Percentiles rank a stretch among this genome's conserved stretches.
phyloP scores from a whole-genome alignment of 1,139 yeast genomes.

The Yamadazyma dendronema region DNA sequence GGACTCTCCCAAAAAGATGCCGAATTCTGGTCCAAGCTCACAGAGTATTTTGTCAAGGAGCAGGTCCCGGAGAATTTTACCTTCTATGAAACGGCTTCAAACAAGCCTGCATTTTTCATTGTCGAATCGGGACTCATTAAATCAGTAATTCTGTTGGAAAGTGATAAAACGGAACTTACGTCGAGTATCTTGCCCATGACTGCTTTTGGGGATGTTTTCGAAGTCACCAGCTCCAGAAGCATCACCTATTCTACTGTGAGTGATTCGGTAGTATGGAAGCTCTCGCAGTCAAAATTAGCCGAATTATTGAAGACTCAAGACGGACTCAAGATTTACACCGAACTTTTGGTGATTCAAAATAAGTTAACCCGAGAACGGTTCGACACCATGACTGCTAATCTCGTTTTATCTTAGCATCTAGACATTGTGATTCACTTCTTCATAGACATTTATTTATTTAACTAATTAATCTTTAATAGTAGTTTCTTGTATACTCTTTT shows the following conservation, averaged over 20 bases:
- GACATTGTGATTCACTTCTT: slow-evolving; percentile 4
- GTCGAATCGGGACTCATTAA: slow-evolving; percentile 81
- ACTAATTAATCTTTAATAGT: too few relatives aligned
- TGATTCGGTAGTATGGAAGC: slow-evolving; percentile 72
- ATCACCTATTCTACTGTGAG: slow-evolving; percentile 46
- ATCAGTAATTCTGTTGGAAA: slow-evolving; percentile 53
- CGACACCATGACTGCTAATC: slow-evolving; percentile 67
- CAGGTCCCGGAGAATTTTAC: slow-evolving; percentile 48
- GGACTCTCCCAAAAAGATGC: slow-evolving; percentile 63
- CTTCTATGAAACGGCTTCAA: slow-evolving; percentile 44
- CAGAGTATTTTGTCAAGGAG: slow-evolving; percentile 52
- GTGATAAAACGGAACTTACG: slow-evolving; percentile 56
- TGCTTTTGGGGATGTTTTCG: slow-evolving; percentile 73
- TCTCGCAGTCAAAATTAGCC: slow-evolving; percentile 47
- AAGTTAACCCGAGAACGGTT: slow-evolving; percentile 71
- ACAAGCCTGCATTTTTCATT: slow-evolving; percentile 55
- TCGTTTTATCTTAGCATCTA: slow-evolving; percentile 48
- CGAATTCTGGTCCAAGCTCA: slow-evolving; percentile 60
- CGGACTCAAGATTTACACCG: slow-evolving; percentile 61
- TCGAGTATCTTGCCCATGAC: slow-evolving; percentile 89
- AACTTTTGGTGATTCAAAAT: slow-evolving; percentile 63
- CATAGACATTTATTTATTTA: neutral
- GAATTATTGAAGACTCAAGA: slow-evolving; percentile 41
- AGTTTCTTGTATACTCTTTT: neutral
- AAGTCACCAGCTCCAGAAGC: slow-evolving; percentile 34